Evolutionary conservation across 2,329 filamentous ascomycete genomes (phyloP), one percentile per base, ranked within the genome.

Genomic region (Diplodia scrobiculata): DNA sequence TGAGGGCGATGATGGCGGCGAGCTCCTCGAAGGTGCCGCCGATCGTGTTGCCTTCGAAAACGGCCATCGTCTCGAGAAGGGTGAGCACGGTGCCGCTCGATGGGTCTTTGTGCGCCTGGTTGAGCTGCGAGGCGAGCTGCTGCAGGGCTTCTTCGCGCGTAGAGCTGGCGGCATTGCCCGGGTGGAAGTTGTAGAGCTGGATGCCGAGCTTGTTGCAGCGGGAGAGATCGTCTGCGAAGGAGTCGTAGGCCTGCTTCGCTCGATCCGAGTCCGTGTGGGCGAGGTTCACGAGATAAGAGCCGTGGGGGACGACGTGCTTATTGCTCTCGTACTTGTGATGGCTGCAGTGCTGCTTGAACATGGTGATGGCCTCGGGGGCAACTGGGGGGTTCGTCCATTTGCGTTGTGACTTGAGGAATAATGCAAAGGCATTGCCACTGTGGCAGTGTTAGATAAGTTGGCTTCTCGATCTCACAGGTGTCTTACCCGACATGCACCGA

Each of bases 151-250:
- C 88, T 0, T 83, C 80, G 41, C 89, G 86, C 3, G 85, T 82
- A 54, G 89, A 87, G 66, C 89, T 78, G 50, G 78, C 90, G 1
- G 89, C 89, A 66, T 89, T 93, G 21, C 95, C 95, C 0, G 95
- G 95, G 75, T 99, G 95, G 80, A 99, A 98, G 79, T 99, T 99
- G 82, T 98, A 99, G n/a, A 97, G 84, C 68, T 81, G 84, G 73
- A 99, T 97, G 1, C 92, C 92, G 0, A 99, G 86, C 53, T 84
- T 83, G 73, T 97, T 91, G 77, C 95, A 98, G 10, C 95, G 87
- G 60, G 86, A 81, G 1, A 99, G 83, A 76, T 99, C 95, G 72
- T 99, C 93, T 17, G 96, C 74, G 77, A 99, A 99, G 66, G 87
- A 86, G 47, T 82, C 84, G 75, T 96, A 97, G 0, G 93, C 93